phyloP scores from a whole-genome alignment of 2,329 filamentous ascomycete species.

The Fusarium illudens region DNA sequence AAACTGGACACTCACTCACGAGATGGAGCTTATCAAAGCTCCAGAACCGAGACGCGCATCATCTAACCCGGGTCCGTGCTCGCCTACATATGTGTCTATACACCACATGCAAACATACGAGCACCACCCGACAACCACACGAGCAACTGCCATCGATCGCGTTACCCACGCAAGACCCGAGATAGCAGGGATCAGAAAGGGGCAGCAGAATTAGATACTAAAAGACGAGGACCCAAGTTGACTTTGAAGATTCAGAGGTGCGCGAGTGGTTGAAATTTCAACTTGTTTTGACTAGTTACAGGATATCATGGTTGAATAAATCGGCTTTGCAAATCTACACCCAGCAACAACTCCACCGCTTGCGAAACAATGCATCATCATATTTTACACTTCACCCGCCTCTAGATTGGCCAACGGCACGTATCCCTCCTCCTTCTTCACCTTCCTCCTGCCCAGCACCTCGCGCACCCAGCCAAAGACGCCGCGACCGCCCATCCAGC shows the following conservation, averaged over 20 bases:
- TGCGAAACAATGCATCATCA: conserved; percentile 10
- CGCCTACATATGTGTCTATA: not conserved
- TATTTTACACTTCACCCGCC: conserved; percentile 21
- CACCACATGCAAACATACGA: conserved; percentile 31
- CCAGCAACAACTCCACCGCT: conserved; percentile 15
- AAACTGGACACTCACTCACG: not conserved
- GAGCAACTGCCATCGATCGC: conserved; percentile 5
- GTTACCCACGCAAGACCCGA: conserved; percentile 13
- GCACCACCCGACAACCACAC: conserved; percentile 32
- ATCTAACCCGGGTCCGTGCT: not conserved
- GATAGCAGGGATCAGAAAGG: not conserved
- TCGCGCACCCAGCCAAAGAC: conserved; percentile 55
- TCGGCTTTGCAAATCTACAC: conserved; percentile 8
- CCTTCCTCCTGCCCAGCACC: conserved; percentile 47
- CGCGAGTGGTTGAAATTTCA: not conserved
- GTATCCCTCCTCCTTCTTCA: conserved; percentile 63
- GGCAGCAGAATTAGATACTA: not conserved
- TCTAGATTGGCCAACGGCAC: conserved; percentile 66
- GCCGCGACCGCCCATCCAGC: conserved; percentile 54
- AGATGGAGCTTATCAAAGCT: not conserved
- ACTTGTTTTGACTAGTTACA: conserved; percentile 12
- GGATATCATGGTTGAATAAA: conserved; percentile 18
- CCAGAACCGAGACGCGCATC: not conserved
- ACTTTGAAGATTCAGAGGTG: not conserved
- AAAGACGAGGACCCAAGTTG: not conserved